phyloP scores from a whole-genome alignment of 345 rosid genomes.

The Toxicodendron radicans region DNA sequence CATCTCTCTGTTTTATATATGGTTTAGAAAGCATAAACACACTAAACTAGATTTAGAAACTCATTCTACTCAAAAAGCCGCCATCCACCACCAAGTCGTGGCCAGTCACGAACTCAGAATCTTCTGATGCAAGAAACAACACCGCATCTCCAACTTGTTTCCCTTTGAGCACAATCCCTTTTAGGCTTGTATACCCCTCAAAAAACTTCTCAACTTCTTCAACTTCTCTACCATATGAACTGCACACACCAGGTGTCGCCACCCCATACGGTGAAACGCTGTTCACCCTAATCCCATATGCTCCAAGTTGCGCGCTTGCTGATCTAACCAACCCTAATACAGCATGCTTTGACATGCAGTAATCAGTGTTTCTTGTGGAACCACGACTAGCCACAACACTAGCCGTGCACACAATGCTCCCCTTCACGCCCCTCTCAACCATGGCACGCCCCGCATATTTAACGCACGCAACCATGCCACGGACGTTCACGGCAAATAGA shows the following conservation, averaged over 20 bases:
- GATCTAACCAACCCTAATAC: constrained; percentile 29
- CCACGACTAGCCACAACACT: constrained; percentile 20
- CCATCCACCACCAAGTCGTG: constrained; percentile 25
- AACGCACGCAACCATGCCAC: constrained; percentile 26
- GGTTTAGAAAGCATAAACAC: no score
- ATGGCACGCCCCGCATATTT: constrained; percentile 35
- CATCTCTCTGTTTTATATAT: no score
- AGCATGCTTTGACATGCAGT: constrained; percentile 29
- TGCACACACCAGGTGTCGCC: constrained; percentile 22
- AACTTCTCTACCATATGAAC: neutral
- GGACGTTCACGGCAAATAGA: constrained; percentile 23
- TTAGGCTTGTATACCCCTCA: neutral
- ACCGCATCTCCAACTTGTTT: constrained; percentile 27
- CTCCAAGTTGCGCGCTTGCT: constrained; percentile 28
- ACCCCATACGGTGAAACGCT: constrained; percentile 24
- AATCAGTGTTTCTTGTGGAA: constrained; percentile 9
- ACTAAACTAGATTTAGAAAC: no score
- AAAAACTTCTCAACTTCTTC: constrained; percentile 22
- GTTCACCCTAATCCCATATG: constrained; percentile 29
- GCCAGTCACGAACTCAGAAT: constrained; percentile 26
- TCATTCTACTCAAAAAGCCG: neutral
- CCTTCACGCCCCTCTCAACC: constrained; percentile 24
- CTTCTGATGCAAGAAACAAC: constrained; percentile 25
- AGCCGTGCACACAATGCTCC: constrained; percentile 32
- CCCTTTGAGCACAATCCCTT: constrained; percentile 20